These are phyloP conservation scores for Zancudomyces culisetae DNA, from an alignment of 371 early-diverging fungal genomes.

Conservation along the genomic window DNA sequence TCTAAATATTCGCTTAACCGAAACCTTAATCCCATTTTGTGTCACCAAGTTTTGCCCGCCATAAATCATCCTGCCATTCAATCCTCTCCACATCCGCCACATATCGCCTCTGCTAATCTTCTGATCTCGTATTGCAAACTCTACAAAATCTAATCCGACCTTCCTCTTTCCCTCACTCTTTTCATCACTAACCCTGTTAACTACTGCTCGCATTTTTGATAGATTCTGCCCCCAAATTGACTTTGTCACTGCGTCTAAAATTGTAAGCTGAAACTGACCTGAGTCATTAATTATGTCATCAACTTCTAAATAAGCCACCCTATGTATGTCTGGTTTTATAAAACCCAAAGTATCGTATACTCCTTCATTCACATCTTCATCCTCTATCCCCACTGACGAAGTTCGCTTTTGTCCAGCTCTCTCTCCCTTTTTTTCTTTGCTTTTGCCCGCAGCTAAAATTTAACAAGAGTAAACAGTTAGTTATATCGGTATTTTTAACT, in stretches of 20 bases:
- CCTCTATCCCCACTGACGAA: not conserved
- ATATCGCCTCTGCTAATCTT: slow-evolving; percentile 84
- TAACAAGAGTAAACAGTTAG: not conserved
- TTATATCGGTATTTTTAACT: too few relatives aligned
- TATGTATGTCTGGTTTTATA: slow-evolving; percentile 7
- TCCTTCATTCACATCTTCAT: slow-evolving; percentile 2
- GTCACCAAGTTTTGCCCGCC: slow-evolving; percentile 52
- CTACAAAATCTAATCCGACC: slow-evolving; percentile 56
- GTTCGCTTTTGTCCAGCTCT: not conserved
- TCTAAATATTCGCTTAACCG: slow-evolving; percentile 63
- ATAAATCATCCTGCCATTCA: slow-evolving; percentile 55
- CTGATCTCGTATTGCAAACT: slow-evolving; percentile 75
- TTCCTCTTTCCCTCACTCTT: slow-evolving; percentile 19
- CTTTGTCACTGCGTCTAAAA: slow-evolving; percentile 5
- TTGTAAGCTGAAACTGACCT: slow-evolving; percentile 30
- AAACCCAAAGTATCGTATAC: slow-evolving; percentile 4
- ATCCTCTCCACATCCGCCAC: slow-evolving; percentile 66
- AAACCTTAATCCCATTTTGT: slow-evolving; percentile 57
- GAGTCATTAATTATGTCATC: slow-evolving; percentile 25
- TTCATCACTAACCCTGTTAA: slow-evolving; percentile 38
- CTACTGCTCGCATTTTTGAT: slow-evolving; percentile 8
- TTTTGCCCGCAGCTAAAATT: not conserved
- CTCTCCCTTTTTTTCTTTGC: slow-evolving; percentile 2
- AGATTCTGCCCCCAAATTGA: slow-evolving; percentile 10
- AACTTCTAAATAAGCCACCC: slow-evolving; percentile 16